phyloP scores from a whole-genome alignment of 257 asterid genomes.

The Lithospermum erythrorhizon region DNA sequence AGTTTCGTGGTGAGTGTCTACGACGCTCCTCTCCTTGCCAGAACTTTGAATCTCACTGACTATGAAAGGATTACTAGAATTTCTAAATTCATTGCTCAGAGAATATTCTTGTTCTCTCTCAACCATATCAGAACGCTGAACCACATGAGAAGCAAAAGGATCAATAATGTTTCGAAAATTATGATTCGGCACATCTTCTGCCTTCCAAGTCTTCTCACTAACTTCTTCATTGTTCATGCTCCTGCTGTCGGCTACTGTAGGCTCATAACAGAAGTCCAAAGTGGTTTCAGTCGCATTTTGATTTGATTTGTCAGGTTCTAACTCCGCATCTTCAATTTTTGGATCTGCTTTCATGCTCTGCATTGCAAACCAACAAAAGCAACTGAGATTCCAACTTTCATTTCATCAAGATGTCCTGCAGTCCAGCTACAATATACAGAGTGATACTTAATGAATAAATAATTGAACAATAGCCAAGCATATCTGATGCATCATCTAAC shows the following conservation, averaged over 20 bases:
- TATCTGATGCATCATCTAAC: neutral
- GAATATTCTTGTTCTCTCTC: neutral
- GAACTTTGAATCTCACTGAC: neutral
- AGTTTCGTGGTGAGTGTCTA: constrained; percentile 6
- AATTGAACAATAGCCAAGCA: neutral
- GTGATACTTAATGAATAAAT: neutral
- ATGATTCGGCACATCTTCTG: neutral
- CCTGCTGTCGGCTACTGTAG: constrained; percentile 6
- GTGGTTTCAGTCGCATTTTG: constrained; percentile 32
- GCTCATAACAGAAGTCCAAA: constrained; percentile 33
- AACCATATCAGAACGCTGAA: neutral
- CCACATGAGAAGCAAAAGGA: neutral
- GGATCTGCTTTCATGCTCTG: constrained; percentile 31
- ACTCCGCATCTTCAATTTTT: constrained; percentile 14
- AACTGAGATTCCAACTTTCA: constrained; percentile 10
- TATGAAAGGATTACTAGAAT: neutral
- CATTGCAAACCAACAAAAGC: constrained; percentile 10
- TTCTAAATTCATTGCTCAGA: neutral
- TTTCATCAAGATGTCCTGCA: neutral
- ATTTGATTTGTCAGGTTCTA: constrained; percentile 22
- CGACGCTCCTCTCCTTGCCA: constrained; percentile 8
- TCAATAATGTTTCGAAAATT: neutral
- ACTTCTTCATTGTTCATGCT: neutral
- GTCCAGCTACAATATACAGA: neutral
- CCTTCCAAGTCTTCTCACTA: constrained; percentile 2